phyloP scores from a whole-genome alignment of 345 rosid species.

The Brassica cretica region DNA sequence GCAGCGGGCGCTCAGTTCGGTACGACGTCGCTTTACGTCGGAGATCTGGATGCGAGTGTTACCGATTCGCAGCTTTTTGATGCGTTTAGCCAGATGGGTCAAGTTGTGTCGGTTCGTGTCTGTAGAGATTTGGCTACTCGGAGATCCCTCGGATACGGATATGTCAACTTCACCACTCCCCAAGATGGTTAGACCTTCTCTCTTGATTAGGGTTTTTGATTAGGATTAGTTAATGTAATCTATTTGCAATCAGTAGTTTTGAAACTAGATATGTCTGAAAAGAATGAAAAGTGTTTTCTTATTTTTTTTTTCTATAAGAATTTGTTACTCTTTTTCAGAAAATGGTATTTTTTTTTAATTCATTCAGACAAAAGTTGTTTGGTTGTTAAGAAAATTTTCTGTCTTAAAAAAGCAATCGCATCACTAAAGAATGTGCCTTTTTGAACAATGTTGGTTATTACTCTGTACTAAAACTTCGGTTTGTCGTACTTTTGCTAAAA shows the following conservation, averaged over 20 bases:
- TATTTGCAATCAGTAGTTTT: background rate
- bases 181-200: background rate
- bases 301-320: too few relatives aligned
- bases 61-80: background rate
- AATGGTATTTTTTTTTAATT: background rate
- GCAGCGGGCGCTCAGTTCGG: background rate
- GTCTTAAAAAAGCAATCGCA: background rate
- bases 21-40: background rate
- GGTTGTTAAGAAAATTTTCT: background rate
- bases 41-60: background rate
- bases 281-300: background rate
- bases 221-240: too few relatives aligned
- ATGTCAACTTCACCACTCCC: background rate
- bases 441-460: background rate
- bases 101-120: background rate
- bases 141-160: background rate
- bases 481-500: too few relatives aligned
- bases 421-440: background rate
- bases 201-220: background rate
- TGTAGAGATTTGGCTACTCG: background rate
- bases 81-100: constrained; percentile 2
- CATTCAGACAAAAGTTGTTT: background rate
- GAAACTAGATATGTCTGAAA: background rate
- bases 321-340: background rate
- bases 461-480: background rate